Evolutionary conservation across 495 filamentous ascomycete species (phyloP), one percentile per base, ranked within the genome.

Genomic region (Letharia lupina): DNA sequence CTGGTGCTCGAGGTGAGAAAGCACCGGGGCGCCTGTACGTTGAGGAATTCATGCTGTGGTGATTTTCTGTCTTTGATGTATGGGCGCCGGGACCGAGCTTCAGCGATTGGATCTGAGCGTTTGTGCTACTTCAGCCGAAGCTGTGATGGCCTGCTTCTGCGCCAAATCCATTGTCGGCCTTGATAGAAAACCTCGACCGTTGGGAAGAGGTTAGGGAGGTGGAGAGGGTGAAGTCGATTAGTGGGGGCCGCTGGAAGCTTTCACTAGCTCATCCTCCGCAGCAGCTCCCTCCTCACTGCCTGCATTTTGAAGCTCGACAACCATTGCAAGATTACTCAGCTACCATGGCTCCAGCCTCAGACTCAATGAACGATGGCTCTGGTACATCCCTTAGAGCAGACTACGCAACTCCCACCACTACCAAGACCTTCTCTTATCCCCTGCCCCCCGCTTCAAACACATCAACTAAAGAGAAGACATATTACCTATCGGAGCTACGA

Each of bases 401-500:
- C 60, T 91, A 90, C 77, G 76, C 75, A 65, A 85, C 87, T 62
- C 80, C 87, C 33, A 76, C 77, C 73, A 79, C 71, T 75, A 73
- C 80, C 60, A 77, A 78, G 68, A 75, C 69, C 33, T 74, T 82
- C 65, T 68, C 73, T 15, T 75, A 81, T 37, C 64, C 77, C 3
- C 68, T 80, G 15, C 73, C 69, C 65, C 63, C 80, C n/a, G 67
- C 80, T 18, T 66, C 68, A 42, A 31, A 42, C 12, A 68, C 75
- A 23, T 72, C 77, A 8, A 71, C 82, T 10, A 73, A 78, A 20
- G 75, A 77, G 33, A 90, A 91, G 68, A 84, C 83, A 4, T 74
- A 80, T 4, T 92, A 94, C 73, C 83, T 98, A 40, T 67, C 75
- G 37, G 77, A 79, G 8, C 82, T 97, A 3, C 86, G 89, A n/a